phyloP scores from a whole-genome alignment of 2,329 filamentous ascomycete genomes.

The Sclerotinia borealis region DNA sequence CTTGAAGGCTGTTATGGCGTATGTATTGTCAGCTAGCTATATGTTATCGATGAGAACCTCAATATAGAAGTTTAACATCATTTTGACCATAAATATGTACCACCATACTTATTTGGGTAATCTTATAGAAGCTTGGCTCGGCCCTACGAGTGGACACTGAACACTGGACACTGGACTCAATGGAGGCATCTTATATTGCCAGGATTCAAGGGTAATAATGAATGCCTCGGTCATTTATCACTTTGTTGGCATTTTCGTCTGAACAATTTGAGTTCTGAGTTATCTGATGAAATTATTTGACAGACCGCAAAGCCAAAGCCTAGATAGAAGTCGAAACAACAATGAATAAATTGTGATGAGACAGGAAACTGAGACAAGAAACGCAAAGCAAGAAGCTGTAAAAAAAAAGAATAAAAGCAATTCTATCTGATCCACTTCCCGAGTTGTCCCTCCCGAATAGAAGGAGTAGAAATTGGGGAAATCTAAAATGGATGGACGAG shows the following conservation, averaged over 20 bases:
- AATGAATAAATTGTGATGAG: not conserved
- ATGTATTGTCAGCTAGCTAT: not conserved
- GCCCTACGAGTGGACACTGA: constrained; percentile 2
- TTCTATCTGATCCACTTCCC: not conserved
- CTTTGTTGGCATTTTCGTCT: not conserved
- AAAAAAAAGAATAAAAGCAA: too few relatives aligned
- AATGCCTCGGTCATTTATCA: not conserved
- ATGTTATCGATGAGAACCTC: not conserved
- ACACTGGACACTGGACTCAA: too few relatives aligned
- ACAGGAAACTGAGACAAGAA: not conserved
- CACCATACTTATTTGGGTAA: not conserved
- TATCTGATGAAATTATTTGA: not conserved
- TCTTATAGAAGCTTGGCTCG: not conserved
- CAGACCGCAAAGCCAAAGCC: not conserved
- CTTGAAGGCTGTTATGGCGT: not conserved
- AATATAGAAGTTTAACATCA: not conserved
- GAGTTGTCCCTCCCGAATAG: not conserved
- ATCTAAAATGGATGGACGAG: not conserved
- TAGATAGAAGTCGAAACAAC: not conserved
- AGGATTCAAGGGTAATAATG: not conserved
- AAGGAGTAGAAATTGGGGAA: not conserved
- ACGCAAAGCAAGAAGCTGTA: not conserved
- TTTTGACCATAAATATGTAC: not conserved
- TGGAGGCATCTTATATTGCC: not conserved
- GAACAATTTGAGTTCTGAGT: not conserved